These are phyloP conservation scores for Teunomyces stri DNA, from an alignment of 805 yeast species.

Conservation along the genomic window DNA sequence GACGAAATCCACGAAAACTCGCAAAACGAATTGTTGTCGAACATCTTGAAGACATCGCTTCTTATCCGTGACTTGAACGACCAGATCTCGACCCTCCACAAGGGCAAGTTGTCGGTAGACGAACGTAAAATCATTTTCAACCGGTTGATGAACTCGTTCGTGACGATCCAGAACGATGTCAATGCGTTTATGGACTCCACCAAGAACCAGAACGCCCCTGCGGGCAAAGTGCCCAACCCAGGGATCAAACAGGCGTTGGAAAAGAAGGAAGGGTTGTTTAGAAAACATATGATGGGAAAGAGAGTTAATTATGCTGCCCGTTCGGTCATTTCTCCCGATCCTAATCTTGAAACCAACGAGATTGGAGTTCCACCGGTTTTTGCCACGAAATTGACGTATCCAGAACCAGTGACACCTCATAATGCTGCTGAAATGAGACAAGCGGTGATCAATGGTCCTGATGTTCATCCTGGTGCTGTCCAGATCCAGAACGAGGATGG, in stretches of 20 bases:
- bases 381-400: constrained; percentile 92
- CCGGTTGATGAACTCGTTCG: constrained; percentile 93
- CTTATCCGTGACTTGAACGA: constrained; percentile 87
- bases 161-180: constrained; percentile 90
- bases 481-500: constrained; percentile 97
- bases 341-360: constrained; percentile 95
- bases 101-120: constrained; percentile 51
- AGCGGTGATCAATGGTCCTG: constrained; percentile 97
- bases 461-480: constrained; percentile 97
- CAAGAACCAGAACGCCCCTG: constrained; percentile 72
- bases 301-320: constrained; percentile 99
- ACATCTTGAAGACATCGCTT: constrained; percentile 74
- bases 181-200: constrained; percentile 91
- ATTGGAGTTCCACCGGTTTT: constrained; percentile 99
- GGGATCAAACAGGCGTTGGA: constrained; percentile 98
- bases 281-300: constrained; percentile 99
- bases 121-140: constrained; percentile 78
- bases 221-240: constrained; percentile 75
- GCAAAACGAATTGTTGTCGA: constrained; percentile 84
- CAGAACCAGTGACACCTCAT: constrained; percentile 94
- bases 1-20: constrained; percentile 94
- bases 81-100: constrained; percentile 61
- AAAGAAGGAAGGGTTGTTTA: constrained; percentile 96
- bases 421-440: constrained; percentile 87
- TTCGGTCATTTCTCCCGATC: constrained; percentile 98